phyloP scores from a whole-genome alignment of 1,284 basidiomycete species.

The Thecaphora thlaspeos region DNA sequence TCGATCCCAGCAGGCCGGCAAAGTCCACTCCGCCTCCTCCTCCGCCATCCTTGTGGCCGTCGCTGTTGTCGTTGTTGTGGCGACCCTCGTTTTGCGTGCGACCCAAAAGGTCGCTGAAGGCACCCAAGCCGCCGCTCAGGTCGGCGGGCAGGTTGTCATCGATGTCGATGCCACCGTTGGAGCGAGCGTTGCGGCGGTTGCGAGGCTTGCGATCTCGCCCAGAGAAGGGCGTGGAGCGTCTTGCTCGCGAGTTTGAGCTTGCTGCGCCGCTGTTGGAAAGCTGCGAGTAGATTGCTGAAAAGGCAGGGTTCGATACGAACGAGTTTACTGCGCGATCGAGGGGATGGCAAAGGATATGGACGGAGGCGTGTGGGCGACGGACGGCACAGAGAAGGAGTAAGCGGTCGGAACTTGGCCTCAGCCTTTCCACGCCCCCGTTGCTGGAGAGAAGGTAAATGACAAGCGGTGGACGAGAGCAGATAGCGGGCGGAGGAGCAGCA shows the following conservation, averaged over 20 bases:
- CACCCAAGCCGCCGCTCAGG: conserved; percentile 17
- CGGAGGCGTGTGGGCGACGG: too few relatives aligned
- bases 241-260: not conserved
- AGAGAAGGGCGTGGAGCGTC: not conserved
- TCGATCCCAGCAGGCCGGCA: conserved; percentile 11
- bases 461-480: too few relatives aligned
- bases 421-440: not conserved
- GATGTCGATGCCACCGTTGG: not conserved
- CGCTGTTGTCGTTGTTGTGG: not conserved
- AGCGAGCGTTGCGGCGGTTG: not conserved
- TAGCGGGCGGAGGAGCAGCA: too few relatives aligned
- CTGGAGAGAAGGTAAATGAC: too few relatives aligned
- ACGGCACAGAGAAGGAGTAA: too few relatives aligned
- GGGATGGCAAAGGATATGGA: too few relatives aligned
- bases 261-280: not conserved
- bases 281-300: not conserved
- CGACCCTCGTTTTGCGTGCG: conserved; percentile 1
- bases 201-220: not conserved
- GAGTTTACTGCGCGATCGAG: not conserved
- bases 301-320: not conserved
- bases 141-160: conserved; percentile 12
- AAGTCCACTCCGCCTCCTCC: conserved; percentile 16
- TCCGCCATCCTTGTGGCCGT: not conserved
- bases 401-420: too few relatives aligned
- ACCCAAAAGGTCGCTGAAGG: conserved; percentile 24